Conservation (phyloP, 2,329 filamentous ascomycete species). For the Aspergillus thermomutatus region DNA sequence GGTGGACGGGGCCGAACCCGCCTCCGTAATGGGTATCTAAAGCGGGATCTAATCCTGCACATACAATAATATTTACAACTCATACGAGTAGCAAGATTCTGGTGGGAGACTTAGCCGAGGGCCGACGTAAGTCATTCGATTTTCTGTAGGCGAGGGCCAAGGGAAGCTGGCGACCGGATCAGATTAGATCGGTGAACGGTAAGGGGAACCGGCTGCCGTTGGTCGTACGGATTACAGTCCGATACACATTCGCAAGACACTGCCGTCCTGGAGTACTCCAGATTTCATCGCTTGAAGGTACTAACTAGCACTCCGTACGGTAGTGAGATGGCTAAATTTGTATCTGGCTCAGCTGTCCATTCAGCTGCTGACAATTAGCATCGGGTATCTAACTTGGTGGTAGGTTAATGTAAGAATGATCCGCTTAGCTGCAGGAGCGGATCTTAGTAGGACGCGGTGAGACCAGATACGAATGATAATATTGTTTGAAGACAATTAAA, state of each 20-base stretch:
- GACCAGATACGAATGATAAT: background rate
- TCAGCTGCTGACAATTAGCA: background rate
- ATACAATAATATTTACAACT: background rate
- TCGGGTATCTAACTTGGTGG: background rate
- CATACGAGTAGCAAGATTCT: too few relatives aligned
- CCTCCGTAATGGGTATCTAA: background rate
- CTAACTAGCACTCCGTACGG: background rate
- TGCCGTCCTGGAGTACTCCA: too few relatives aligned
- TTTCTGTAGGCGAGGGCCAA: background rate
- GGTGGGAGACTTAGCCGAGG: conserved; percentile 8
- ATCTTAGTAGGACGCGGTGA: background rate
- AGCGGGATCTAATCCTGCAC: background rate
- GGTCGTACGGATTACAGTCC: conserved; percentile 4
- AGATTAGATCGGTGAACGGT: conserved; percentile 21
- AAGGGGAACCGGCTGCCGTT: conserved; percentile 8
- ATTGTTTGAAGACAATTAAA: background rate
- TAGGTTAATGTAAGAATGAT: conserved; percentile 5
- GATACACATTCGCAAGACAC: background rate
- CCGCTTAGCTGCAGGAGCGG: conserved; percentile 16
- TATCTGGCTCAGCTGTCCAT: background rate
- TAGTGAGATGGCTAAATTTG: background rate
- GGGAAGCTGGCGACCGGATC: conserved; percentile 16
- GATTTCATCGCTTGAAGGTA: background rate
- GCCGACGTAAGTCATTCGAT: background rate
- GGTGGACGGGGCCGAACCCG: background rate